phyloP scores from a whole-genome alignment of 805 yeast genomes.

The Candida ficus region DNA sequence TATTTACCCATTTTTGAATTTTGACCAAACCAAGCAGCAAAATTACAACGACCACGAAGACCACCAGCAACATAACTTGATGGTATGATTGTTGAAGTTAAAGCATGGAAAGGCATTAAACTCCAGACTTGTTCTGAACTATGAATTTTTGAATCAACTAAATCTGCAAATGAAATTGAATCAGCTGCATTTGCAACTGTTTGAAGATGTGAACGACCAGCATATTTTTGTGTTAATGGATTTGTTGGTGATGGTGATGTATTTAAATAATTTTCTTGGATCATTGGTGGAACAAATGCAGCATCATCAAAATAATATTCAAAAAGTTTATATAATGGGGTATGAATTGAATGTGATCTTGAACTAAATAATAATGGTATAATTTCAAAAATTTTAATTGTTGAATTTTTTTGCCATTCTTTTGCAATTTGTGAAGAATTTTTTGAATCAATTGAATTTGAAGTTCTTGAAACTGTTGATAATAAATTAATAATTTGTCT shows the following conservation, averaged over 20 bases:
- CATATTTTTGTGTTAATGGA: conserved; percentile 17
- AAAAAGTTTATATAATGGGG: conserved; percentile 72
- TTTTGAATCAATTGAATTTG: conserved; percentile 54
- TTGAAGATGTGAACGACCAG: conserved; percentile 42
- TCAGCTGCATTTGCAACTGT: conserved; percentile 78
- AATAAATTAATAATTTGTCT: conserved; percentile 89
- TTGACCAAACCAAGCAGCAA: conserved; percentile 86
- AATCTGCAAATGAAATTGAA: conserved; percentile 78
- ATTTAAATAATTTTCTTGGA: conserved; percentile 83
- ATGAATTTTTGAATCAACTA: conserved; percentile 76
- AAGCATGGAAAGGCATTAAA: conserved; percentile 84
- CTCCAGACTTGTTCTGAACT: conserved; percentile 95
- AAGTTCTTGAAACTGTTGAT: conserved; percentile 77
- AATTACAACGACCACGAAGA: conserved; percentile 62
- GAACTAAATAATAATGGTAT: conserved; percentile 62
- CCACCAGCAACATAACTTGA: conserved; percentile 70
- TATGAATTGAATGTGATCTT: conserved; percentile 47
- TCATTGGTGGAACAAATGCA: conserved; percentile 92
- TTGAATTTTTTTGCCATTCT: conserved; percentile 86
- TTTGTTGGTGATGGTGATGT: conserved; percentile 51
- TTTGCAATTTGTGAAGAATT: conserved; percentile 57
- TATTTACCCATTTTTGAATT: conserved; percentile 80
- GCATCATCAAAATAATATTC: conserved; percentile 90
- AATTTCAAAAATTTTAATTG: conserved; percentile 89
- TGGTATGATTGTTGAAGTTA: conserved; percentile 81